Base-by-base conservation (phyloP, 2,329 filamentous ascomycete genomes). In the Botrytis byssoidea region DNA sequence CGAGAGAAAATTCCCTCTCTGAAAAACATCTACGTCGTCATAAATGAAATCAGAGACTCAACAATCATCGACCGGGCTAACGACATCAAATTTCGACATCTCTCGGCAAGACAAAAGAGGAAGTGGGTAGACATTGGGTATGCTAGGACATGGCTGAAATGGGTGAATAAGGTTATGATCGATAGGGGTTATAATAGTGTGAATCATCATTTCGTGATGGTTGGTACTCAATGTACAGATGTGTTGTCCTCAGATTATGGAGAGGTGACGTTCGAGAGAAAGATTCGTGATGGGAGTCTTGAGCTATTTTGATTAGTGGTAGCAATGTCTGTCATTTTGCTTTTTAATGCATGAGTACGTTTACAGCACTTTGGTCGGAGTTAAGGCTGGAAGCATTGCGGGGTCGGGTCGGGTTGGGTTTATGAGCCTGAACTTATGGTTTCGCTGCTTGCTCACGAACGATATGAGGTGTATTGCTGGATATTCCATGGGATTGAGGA, bases 41-140 rank as follows among this genome's bases (percentile, higher is more conserved):
- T 68, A 14, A 68, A 68, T 25, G 66, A 68, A 10, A 68, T 68
- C 18, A 18, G 66, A 32, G 25, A 57, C 22, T 68, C 66, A 32
- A 32, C 18, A 25, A 25, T 16, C 12, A 16, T 68, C 18, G 66
- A 68, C 18, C 22, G 4, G 8, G 66, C 57, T 32, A 22, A 32
- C 14, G 66, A 57, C 6, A 68, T 68, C 25, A 68, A 42, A 18
- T 68, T 68, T 42, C 51, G 32, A n/a, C 37, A 32, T 57, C 48
- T 68, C 48, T 68, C 66, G 20, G 66, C 66, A 32, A 68, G 48
- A 22, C 66, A 68, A 18, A 57, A 68, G 37, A 68, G 66, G 16
- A 68, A 68, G n/a, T 68, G 66, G 66, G 18, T 68, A 42, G 66
- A 68, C n/a, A 29, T 68, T 9, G 66, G 66, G 22, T 68, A 68